Percentiles rank a stretch among this genome's conserved stretches.
Evolutionary conservation across 2,329 filamentous ascomycete genomes (phyloP).

Genomic region (Trichoderma afroharzianum): DNA sequence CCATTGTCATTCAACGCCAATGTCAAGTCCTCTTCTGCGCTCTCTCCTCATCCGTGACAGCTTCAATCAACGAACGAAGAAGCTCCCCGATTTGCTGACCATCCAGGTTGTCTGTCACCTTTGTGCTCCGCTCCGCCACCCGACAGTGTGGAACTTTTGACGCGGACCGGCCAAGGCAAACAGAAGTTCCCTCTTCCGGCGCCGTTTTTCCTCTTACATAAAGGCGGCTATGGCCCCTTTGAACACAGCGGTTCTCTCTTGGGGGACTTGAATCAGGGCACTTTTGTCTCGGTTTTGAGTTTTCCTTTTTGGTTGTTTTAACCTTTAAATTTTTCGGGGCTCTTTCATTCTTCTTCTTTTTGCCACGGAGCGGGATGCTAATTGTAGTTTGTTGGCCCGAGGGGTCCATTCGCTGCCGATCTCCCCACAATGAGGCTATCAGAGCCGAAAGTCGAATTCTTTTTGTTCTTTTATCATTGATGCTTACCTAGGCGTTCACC

Average conservation of each 20-base stretch:
- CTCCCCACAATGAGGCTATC: neutral
- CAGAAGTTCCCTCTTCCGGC: conserved; percentile 16
- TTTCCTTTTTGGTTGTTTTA: neutral
- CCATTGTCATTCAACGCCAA: neutral
- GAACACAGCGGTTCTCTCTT: neutral
- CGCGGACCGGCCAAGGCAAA: conserved; percentile 6
- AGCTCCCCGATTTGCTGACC: neutral
- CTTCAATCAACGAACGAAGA: neutral
- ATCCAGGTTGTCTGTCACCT: neutral
- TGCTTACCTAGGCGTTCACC: neutral
- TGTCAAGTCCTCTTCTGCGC: neutral
- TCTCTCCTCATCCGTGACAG: neutral
- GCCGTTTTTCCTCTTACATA: neutral
- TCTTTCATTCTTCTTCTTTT: neutral
- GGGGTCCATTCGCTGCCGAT: neutral
- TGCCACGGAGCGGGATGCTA: neutral
- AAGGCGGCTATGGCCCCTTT: neutral
- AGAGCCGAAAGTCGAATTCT: neutral
- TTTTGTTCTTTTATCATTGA: neutral
- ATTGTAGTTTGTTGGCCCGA: neutral
- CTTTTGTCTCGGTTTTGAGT: neutral
- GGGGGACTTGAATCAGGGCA: neutral
- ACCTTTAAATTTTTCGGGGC: neutral
- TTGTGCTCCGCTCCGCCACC: conserved; percentile 17
- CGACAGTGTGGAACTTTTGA: conserved; percentile 18